phyloP scores from a whole-genome alignment of 2,329 filamentous ascomycete species.

The Xenoacremonium recifei region DNA sequence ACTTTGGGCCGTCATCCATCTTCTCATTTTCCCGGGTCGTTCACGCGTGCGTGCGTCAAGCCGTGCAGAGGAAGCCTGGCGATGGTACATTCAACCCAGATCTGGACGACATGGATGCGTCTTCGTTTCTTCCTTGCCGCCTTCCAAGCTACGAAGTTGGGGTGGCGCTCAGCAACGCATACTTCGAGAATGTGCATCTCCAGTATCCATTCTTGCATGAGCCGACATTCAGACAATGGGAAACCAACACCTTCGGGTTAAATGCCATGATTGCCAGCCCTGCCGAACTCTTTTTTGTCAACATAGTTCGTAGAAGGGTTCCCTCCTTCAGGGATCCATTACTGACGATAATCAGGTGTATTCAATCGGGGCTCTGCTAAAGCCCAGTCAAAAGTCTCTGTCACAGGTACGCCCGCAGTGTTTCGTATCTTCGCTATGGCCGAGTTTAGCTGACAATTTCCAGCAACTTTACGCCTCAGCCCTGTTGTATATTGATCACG shows the following conservation, averaged over 20 bases:
- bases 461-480: slow-evolving; percentile 10
- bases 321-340: background rate
- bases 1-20: slow-evolving; percentile 26
- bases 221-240: slow-evolving; percentile 10
- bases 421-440: too few species aligned
- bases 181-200: slow-evolving; percentile 11
- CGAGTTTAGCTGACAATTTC: too few species aligned
- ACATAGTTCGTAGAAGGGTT: slow-evolving; percentile 1
- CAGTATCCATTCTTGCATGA: slow-evolving; percentile 12
- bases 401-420: slow-evolving; percentile 6
- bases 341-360: slow-evolving; percentile 3
- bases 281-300: slow-evolving; percentile 5
- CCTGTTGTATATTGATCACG: slow-evolving; percentile 1
- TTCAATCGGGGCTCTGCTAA: slow-evolving; percentile 6
- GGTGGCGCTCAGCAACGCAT: slow-evolving; percentile 2
- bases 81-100: background rate
- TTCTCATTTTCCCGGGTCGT: slow-evolving; percentile 28
- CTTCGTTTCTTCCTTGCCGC: slow-evolving; percentile 1
- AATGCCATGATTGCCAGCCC: background rate
- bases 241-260: background rate
- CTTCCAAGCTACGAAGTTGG: slow-evolving; percentile 3
- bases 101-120: background rate
- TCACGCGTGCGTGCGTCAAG: slow-evolving; percentile 1
- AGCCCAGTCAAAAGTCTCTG: slow-evolving; percentile 1
- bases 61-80: background rate